Evolutionary conservation across 129 eudicot species (phyloP), one percentile per base, ranked within the genome.

Genomic region (Ambrosia trifida): DNA sequence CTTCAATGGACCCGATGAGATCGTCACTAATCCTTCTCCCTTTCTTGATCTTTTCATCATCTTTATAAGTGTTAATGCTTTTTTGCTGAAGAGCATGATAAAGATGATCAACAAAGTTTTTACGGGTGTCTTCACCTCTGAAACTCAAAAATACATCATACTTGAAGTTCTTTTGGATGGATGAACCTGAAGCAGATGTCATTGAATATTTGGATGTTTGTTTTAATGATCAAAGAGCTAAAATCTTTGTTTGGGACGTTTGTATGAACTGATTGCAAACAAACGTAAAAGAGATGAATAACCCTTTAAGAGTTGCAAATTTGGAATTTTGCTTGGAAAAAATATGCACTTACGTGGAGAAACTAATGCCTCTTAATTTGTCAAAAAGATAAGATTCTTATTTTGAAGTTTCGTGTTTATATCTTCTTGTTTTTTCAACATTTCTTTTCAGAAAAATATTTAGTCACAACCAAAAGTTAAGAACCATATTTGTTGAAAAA

Each of bases 61-160:
- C 59, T 52, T 52, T 52, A 30, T 52, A 52, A 52, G 30, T 18
- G 59, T 5, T 52, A 7, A 52, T 52, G 30, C 59, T 52, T 52
- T 52, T 52, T 3, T 52, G 59, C 0, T 52, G 30, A 52, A 52
- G 59, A 52, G 59, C 59, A 18, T 52, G 11, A 18, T 52, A 18
- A 24, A 24, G 28, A 24, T 24, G 28, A 24, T 24, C 28, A 24
- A 24, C 28, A 24, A 24, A 24, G 28, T 24, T 24, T 24, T 24
- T 24, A 24, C 28, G 28, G 28, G 28, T 24, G 28, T 24, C 28
- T 24, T 24, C 28, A 24, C 28, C 28, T 24, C 28, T 24, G 28
- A 24, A 52, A 52, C 58, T 54, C 16, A 54, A 54, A 3, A 54
- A 54, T 54, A 54, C 61, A 54, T 54, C 61, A 11, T 54, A 54